A percentile compares a stretch with the other conserved stretches of the same genome.
These are phyloP conservation scores for Kappamyces sp. DNA, from an alignment of 192 early-diverging fungal species.

Conservation along the genomic window DNA sequence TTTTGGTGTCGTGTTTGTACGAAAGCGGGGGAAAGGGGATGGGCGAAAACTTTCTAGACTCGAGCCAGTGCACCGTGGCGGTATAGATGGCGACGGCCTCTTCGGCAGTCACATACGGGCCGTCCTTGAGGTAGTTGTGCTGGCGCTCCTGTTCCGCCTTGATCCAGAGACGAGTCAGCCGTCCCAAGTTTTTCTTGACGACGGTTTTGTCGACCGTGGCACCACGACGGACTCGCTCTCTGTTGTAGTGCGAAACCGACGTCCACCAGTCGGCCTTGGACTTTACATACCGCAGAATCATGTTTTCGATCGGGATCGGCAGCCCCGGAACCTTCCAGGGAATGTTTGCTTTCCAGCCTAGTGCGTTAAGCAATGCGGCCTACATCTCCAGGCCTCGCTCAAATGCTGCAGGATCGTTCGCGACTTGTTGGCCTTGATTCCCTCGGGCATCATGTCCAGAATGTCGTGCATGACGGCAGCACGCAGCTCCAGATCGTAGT, in stretches of 20 bases:
- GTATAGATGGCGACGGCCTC: slow-evolving; percentile 98
- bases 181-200: slow-evolving; percentile 95
- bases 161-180: slow-evolving; percentile 95
- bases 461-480: slow-evolving; percentile 99
- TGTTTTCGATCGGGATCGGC: slow-evolving; percentile 96
- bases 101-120: slow-evolving; percentile 95
- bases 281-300: slow-evolving; percentile 98
- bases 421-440: slow-evolving; percentile 94
- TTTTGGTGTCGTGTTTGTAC: slow-evolving; percentile 99
- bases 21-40: slow-evolving; percentile 98
- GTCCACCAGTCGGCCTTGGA: slow-evolving; percentile 99
- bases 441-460: slow-evolving; percentile 99
- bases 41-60: slow-evolving; percentile 94
- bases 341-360: slow-evolving; percentile 95
- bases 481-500: slow-evolving; percentile 95
- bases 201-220: slow-evolving; percentile 99
- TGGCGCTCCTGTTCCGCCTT: slow-evolving; percentile 99
- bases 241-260: slow-evolving; percentile 95
- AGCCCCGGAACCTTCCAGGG: slow-evolving; percentile 99
- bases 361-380: slow-evolving; percentile 25
- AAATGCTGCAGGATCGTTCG: slow-evolving; percentile 94
- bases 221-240: slow-evolving; percentile 96
- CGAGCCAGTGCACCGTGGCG: slow-evolving; percentile 95
- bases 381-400: slow-evolving; percentile 85
- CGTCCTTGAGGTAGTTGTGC: slow-evolving; percentile 98